These are phyloP conservation scores for Stipa capillata DNA, from an alignment of 176 grass and related monocot species.

Conservation along the genomic window DNA sequence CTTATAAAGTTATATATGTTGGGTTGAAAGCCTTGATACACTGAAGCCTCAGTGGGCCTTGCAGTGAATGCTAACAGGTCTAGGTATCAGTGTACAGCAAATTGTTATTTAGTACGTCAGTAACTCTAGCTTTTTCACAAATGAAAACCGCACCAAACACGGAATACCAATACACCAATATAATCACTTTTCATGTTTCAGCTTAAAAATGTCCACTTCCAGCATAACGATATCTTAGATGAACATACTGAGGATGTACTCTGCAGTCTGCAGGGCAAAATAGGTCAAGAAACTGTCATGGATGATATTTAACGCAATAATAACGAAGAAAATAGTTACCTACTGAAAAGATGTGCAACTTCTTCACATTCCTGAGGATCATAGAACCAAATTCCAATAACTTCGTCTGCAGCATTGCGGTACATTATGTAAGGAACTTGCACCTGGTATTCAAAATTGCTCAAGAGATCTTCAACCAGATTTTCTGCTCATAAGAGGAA, in stretches of 20 bases:
- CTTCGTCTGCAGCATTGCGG: conserved; percentile 26
- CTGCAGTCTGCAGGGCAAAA: background rate
- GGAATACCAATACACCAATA: background rate
- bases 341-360: conserved; percentile 32
- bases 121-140: background rate
- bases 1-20: conserved; percentile 3
- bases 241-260: background rate
- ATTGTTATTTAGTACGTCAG: background rate
- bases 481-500: conserved; percentile 41
- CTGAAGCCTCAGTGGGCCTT: background rate
- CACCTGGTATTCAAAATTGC: conserved; percentile 28
- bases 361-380: conserved; percentile 39
- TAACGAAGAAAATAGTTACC: conserved; percentile 5
- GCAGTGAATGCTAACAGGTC: background rate
- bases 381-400: conserved; percentile 54
- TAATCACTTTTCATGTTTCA: background rate
- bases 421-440: conserved; percentile 43
- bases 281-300: background rate
- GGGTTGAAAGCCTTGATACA: conserved; percentile 5
- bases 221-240: background rate
- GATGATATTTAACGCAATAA: background rate
- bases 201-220: background rate
- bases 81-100: background rate
- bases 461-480: conserved; percentile 35
- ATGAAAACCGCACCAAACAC: background rate